These are phyloP conservation scores for Syzygium jambos DNA, from an alignment of 345 rosid species.

Conservation along the genomic window DNA sequence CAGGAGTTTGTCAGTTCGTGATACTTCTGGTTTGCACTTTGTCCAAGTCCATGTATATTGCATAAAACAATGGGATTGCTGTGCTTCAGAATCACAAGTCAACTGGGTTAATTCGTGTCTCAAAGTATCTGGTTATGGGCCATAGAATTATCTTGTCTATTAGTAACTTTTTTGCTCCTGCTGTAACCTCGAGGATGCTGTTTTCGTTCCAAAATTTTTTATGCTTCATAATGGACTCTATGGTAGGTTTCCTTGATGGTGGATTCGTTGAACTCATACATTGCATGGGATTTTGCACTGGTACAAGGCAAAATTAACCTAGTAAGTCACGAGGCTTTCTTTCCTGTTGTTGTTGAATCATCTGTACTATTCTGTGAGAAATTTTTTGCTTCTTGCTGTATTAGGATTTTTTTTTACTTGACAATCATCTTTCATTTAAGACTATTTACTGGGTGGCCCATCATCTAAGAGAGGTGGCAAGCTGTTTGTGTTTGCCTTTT, in stretches of 20 bases:
- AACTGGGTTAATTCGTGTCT: neutral
- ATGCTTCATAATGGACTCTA: neutral
- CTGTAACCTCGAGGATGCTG: neutral
- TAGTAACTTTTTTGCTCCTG: neutral
- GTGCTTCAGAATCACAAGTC: neutral
- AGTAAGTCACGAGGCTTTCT: constrained; percentile 37
- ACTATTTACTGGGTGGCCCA: neutral
- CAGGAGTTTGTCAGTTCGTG: neutral
- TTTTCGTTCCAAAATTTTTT: neutral
- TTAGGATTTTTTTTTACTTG: neutral
- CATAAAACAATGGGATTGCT: neutral
- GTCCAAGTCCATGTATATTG: neutral
- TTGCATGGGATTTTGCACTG: constrained; percentile 95
- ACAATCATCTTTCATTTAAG: neutral
- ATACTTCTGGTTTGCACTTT: neutral
- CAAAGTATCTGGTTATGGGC: neutral
- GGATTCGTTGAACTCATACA: constrained; percentile 84
- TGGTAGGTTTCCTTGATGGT: constrained; percentile 63
- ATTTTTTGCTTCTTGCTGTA: neutral
- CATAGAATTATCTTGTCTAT: neutral
- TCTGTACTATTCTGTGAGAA: neutral
- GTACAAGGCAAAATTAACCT: constrained; percentile 71
- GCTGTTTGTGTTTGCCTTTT: neutral
- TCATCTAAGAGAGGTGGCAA: neutral
- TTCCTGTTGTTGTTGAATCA: neutral